A percentile compares a stretch with the other conserved stretches of the same genome.
Conservation (phyloP, 2,329 filamentous ascomycete species). For the Ambrosiella cleistominuta region DNA sequence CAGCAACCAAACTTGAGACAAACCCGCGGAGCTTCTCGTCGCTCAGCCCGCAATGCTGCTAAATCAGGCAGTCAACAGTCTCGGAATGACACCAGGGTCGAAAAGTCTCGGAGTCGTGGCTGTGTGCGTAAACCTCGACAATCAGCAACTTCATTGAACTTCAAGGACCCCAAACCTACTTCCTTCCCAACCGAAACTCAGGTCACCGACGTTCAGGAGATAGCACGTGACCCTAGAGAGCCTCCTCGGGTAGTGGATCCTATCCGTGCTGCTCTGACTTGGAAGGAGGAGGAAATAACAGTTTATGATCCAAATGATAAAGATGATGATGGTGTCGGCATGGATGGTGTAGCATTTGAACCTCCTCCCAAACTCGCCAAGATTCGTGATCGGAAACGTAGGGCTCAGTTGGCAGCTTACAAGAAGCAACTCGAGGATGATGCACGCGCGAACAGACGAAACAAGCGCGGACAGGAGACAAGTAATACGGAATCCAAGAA, state of each 20-base stretch:
- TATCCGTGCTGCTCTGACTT: constrained; percentile 41
- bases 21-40: constrained; percentile 2
- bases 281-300: constrained; percentile 52
- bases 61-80: background rate
- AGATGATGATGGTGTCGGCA: constrained; percentile 49
- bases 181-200: background rate
- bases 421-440: constrained; percentile 42
- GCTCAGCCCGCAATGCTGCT: background rate
- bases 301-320: constrained; percentile 46
- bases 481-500: background rate
- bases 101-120: background rate
- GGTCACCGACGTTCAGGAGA: constrained; percentile 10
- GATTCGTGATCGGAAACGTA: constrained; percentile 36
- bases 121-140: background rate
- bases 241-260: constrained; percentile 18
- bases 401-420: constrained; percentile 45
- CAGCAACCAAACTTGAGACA: background rate
- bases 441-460: constrained; percentile 27
- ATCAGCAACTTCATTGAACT: background rate
- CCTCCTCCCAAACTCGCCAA: constrained; percentile 44
- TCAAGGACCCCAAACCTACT: background rate
- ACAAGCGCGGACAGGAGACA: constrained; percentile 8
- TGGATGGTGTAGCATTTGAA: constrained; percentile 51
- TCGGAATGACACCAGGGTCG: background rate
- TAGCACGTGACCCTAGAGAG: constrained; percentile 17